Evolutionary conservation across 305 asterid genomes (phyloP), one percentile per base, ranked within the genome.

Genomic region (Fraxinus sp.): DNA sequence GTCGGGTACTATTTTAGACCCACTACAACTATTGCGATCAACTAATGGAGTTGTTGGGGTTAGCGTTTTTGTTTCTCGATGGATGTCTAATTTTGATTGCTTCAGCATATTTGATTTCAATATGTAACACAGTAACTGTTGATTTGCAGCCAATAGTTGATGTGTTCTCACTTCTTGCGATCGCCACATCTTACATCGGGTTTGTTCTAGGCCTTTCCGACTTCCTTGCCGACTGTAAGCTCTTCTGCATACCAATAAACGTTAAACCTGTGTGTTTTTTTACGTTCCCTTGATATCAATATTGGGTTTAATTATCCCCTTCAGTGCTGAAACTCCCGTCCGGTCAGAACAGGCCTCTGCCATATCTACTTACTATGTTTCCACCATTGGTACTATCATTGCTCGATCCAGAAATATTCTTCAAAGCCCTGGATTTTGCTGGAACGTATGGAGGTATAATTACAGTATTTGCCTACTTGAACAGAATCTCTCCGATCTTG

Each of bases 391-490:
- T 94, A 36, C 83, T 96, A 39, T 90, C 98, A 14, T 81, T 90
- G 87, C 89, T 91, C 82, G 95, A 96, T 89, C 99, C 97, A 16
- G 97, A 93, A 80, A 91, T 94, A 81, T 96, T 94, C 92, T 96
- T 94, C 87, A 96, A 94, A 86, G 98, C 99, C 68, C 83, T 96
- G 91, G 98, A 94, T 90, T 94, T 96, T 77, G 97, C 99, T 13
- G 97, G 97, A 86, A 96, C 99, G 16, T 93, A 96, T 64, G 99
- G 99, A 91, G 97, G 99, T 93, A 92, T 4, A 62, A 73, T 24
- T 8, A 5, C 49, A 37, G 72, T 30, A 9, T 16, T 35, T 33
- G 52, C 49, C 52, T 73, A 7, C 49, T 73, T 8, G 77, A 66
- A 66, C 74, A 66, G 35, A 28, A 10, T 66, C 35, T 66, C 39